Base-by-base conservation (phyloP, 306 rosid species). In the Elaeagnus macrophylla region DNA sequence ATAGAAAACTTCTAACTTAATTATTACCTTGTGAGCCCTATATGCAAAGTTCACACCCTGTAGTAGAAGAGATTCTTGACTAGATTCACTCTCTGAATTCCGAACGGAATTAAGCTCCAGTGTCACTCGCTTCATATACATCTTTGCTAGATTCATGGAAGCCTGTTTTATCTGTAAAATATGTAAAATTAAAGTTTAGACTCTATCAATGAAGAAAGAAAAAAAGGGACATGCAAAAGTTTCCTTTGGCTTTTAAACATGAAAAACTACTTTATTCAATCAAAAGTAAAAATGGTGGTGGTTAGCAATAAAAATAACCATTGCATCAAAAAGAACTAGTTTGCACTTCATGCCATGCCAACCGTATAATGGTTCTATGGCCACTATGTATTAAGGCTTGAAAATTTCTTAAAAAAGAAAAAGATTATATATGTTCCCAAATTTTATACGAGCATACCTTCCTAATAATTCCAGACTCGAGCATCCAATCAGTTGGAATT, bases 401-500 rank as follows among this genome's bases (percentile, higher is more conserved):
- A 25, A 25, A 25, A 25, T 25, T 25, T 25, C 32, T 25, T 2
- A 3, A 25, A 2, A 25, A 25, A 25, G 7, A 12, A 44, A 32
- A 8, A 41, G 18, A n/a, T 9, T 40, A 39, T 39, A 19, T 10
- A 6, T 5, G 8, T 25, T 20, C 17, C 37, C 32, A 54, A 19
- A 7, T 12, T 56, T 7, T 25, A 35, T n/a, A 51, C 47, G 49
- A 53, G 15, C 13, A 71, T 71, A 89, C 97, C 83, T 79, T 81
- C 60, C 73, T 69, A 73, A 54, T 70, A 48, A 85, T 73, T 64
- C 97, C 97, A 1, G 95, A 77, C 70, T 89, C 97, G 50, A 89
- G 94, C 97, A 85, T 89, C 97, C 97, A 89, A 51, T 75, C 73
- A 46, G 75, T 81, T 65, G 97, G 95, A 67, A 89, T 81, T 63